A percentile compares a stretch with the other conserved stretches of the same genome.
These are phyloP conservation scores for Tricholoma saponaceum DNA, from an alignment of 768 basidiomycete species.

Conservation along the genomic window DNA sequence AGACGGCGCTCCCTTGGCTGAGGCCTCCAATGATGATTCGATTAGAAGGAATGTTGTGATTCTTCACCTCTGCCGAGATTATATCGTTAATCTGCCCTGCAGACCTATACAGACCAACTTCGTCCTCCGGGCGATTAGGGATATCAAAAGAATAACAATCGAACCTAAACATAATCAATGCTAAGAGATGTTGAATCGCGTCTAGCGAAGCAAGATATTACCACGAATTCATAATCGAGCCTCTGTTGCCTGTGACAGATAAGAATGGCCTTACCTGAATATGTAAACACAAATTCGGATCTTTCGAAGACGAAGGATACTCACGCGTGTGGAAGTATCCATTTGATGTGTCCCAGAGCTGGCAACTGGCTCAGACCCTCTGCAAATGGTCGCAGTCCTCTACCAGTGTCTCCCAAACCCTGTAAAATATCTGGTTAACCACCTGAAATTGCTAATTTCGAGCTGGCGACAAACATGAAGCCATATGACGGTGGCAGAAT, in stretches of 20 bases:
- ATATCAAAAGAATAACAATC: constrained; percentile 50
- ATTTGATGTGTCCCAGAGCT: constrained; percentile 57
- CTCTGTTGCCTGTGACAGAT: constrained; percentile 52
- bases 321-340: constrained; percentile 61
- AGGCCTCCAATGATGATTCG: constrained; percentile 74
- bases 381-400: constrained; percentile 54
- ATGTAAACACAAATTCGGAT: neutral
- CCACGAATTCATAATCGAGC: constrained; percentile 52
- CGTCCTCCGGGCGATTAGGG: constrained; percentile 50
- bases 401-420: constrained; percentile 48
- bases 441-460: neutral
- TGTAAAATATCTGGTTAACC: constrained; percentile 9
- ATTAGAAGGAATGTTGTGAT: constrained; percentile 48
- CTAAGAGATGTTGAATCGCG: neutral
- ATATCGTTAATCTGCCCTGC: constrained; percentile 49
- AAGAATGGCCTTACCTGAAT: constrained; percentile 20
- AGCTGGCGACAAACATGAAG: constrained; percentile 47
- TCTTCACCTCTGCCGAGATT: constrained; percentile 51
- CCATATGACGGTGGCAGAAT: constrained; percentile 63
- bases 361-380: constrained; percentile 35
- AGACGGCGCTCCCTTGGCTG: constrained; percentile 65
- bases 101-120: constrained; percentile 44
- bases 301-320: constrained; percentile 12
- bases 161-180: constrained; percentile 34
- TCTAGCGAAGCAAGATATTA: constrained; percentile 5